phyloP scores from a whole-genome alignment of 768 basidiomycete genomes.

The Calocera viscosa region DNA sequence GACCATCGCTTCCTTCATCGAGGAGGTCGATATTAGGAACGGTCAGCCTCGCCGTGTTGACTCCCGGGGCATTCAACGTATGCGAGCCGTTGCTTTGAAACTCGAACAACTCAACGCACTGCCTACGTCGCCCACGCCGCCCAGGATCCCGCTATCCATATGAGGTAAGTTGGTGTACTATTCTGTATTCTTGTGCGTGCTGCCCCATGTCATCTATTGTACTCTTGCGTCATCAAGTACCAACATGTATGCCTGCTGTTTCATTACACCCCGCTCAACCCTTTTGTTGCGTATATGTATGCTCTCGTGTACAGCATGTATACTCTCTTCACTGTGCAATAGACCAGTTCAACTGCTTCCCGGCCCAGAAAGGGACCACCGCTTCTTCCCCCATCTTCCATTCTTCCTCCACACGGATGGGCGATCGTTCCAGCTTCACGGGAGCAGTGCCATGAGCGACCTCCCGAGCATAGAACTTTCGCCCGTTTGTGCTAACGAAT shows the following conservation, averaged over 20 bases:
- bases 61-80: constrained; percentile 1
- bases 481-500: constrained; percentile 68
- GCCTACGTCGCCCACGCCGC: neutral
- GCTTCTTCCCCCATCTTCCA: constrained; percentile 40
- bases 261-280: neutral
- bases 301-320: neutral
- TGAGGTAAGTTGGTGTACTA: neutral
- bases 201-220: neutral
- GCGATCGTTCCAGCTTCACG: constrained; percentile 23
- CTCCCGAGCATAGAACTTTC: constrained; percentile 55
- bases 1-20: neutral
- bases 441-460: constrained; percentile 18
- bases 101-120: neutral
- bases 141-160: neutral
- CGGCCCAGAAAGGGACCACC: constrained; percentile 81
- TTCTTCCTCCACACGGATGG: constrained; percentile 24
- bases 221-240: neutral
- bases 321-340: constrained; percentile 7
- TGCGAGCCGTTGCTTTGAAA: neutral
- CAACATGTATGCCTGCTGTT: constrained; percentile 2
- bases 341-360: constrained; percentile 61
- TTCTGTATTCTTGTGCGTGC: neutral
- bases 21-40: constrained; percentile 3
- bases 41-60: constrained; percentile 1
- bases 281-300: neutral